Evolutionary conservation across 2,329 filamentous ascomycete genomes (phyloP).

Genomic region (Raffaelea albimanens): DNA sequence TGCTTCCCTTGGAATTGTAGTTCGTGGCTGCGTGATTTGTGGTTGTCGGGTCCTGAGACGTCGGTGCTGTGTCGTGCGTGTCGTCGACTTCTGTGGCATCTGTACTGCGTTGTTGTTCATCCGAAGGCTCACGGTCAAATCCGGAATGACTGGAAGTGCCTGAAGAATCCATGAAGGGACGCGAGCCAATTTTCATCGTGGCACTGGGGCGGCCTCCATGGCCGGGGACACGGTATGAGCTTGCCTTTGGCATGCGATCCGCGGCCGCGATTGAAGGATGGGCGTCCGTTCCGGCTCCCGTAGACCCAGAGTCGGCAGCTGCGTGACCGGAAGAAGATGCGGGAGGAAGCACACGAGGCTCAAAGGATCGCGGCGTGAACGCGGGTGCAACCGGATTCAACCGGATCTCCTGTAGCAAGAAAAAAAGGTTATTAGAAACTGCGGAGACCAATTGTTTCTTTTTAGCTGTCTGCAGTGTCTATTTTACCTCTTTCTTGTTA

Average conservation of each 20-base stretch:
- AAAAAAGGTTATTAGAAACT: constrained; percentile 29
- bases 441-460: constrained; percentile 27
- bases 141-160: constrained; percentile 3
- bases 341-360: constrained; percentile 10
- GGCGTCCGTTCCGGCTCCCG: not conserved
- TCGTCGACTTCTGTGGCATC: constrained; percentile 8
- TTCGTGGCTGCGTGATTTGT: not conserved
- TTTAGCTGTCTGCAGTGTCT: constrained; percentile 23
- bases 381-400: constrained; percentile 46
- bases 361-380: constrained; percentile 38
- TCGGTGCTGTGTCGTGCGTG: not conserved
- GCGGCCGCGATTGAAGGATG: too few species aligned
- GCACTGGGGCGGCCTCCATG: too few species aligned
- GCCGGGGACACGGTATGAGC: too few species aligned
- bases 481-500: constrained; percentile 40
- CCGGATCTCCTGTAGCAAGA: constrained; percentile 34
- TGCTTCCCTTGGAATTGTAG: constrained; percentile 6
- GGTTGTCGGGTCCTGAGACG: not conserved
- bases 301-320: constrained; percentile 1
- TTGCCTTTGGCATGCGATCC: too few species aligned
- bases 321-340: not conserved
- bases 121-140: not conserved
- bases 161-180: too few species aligned
- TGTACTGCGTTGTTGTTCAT: constrained; percentile 7
- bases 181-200: too few species aligned